Base-by-base conservation (phyloP, 345 rosid species). In the Bruguiera gymnorhiza region DNA sequence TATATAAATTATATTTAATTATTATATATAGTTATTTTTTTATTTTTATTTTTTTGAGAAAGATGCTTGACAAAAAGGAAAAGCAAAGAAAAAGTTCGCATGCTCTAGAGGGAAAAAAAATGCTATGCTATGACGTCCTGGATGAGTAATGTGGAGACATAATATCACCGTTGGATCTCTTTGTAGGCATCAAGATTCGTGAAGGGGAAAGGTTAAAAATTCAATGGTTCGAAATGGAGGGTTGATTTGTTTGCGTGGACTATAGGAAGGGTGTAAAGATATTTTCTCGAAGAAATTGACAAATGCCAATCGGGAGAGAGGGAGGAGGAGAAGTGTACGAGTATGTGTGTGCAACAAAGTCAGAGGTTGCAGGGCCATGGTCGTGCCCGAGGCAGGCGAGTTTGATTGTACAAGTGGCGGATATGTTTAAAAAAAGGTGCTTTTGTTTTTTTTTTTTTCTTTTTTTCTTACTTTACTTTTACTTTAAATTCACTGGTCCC, bases 81-180 rank as follows among this genome's bases (percentile, higher is more conserved):
- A 54, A 1, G 27, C 1, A 10, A 23, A 62, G 6, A 21, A 4
- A 5, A 32, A 39, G 48, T 39, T 39, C 11, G 48, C 48, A 11
- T 15, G 50, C 50, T 13, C 50, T 10, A 8, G 60, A 13, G 18
- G 4, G 24, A 23, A 8, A 10, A 15, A 24, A 15, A 24, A 36
- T 34, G 37, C 10, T 34, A 59, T 19, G 39, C 19, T 24, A 8
- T 73, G 27, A 30, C 29, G 29, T 29, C n/a, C 59, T 10, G 34
- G 24, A 32, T 10, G 62, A 32, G 66, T 69, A 27, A 27, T 56
- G 16, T 5, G 60, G 13, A 23, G 10, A 10, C 60, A 1, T 2
- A 32, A 2, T 18, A 0, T 13, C 6, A 56, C 80, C 80, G 80
- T 73, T 67, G 59, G 83, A 73, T 82, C 5, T 18, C 24, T 32